Evolutionary conservation across 1,284 basidiomycete genomes (phyloP).

Genomic region (Tilletia indica): DNA sequence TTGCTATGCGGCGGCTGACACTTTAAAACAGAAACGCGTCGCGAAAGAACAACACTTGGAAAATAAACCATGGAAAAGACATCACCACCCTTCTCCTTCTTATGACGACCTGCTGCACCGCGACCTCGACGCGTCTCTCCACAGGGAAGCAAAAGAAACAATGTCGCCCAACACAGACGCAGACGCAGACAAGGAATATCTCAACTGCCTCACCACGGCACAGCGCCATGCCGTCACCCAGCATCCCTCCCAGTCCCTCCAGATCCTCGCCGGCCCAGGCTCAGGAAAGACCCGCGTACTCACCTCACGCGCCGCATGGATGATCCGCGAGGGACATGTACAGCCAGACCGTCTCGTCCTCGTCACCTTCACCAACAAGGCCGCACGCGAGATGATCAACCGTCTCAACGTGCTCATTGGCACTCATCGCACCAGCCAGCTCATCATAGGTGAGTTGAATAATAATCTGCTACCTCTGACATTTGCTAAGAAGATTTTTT

Average conservation of each 20-base stretch:
- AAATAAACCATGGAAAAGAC: too few species aligned
- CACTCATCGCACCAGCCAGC: conserved; percentile 62
- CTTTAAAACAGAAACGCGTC: too few species aligned
- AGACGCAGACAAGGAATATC: background rate
- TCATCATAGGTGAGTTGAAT: conserved; percentile 62
- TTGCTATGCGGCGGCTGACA: too few species aligned
- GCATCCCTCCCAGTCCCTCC: conserved; percentile 39
- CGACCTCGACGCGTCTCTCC: background rate
- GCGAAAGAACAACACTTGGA: background rate
- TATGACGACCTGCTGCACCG: too few species aligned
- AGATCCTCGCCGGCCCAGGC: conserved; percentile 53
- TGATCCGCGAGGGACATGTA: conserved; percentile 42
- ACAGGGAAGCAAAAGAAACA: background rate
- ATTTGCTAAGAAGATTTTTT: background rate
- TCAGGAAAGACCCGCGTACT: conserved; percentile 54
- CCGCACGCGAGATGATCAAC: conserved; percentile 81
- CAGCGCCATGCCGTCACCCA: conserved; percentile 48
- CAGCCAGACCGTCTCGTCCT: conserved; percentile 46
- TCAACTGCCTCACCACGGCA: conserved; percentile 32
- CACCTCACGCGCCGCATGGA: conserved; percentile 49
- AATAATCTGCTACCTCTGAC: background rate
- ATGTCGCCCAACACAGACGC: background rate
- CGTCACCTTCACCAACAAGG: conserved; percentile 68
- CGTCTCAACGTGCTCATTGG: conserved; percentile 74
- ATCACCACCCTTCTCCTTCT: too few species aligned